These are phyloP conservation scores for Phytophthora lateralis DNA, from an alignment of 352 stramenopile species.

Conservation along the genomic window DNA sequence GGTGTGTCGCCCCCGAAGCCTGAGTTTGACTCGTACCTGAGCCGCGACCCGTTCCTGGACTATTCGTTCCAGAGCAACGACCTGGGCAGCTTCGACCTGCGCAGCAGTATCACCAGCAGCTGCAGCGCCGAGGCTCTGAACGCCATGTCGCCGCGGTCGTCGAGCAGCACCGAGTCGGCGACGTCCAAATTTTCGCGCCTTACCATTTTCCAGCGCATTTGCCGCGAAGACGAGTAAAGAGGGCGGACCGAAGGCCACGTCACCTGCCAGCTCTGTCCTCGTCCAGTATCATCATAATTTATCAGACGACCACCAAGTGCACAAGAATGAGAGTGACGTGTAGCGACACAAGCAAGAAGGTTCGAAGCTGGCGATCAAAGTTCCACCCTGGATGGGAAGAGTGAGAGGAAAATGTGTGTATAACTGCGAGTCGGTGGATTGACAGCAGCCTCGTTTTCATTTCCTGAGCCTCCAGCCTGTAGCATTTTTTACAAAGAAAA, in stretches of 20 bases:
- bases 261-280: conserved; percentile 19
- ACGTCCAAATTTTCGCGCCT: conserved; percentile 70
- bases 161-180: conserved; percentile 39
- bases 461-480: conserved; percentile 34
- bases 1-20: conserved; percentile 27
- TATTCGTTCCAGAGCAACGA: conserved; percentile 49
- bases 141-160: conserved; percentile 38
- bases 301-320: conserved; percentile 44
- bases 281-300: conserved; percentile 50
- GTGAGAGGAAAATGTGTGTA: conserved; percentile 43
- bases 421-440: conserved; percentile 45
- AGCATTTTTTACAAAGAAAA: conserved; percentile 44
- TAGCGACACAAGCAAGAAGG: conserved; percentile 28
- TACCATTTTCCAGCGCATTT: conserved; percentile 86
- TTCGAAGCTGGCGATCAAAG: conserved; percentile 15
- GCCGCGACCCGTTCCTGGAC: conserved; percentile 57
- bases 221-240: conserved; percentile 65
- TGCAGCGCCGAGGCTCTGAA: conserved; percentile 44
- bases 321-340: conserved; percentile 32
- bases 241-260: conserved; percentile 6
- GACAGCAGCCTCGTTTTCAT: conserved; percentile 36
- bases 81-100: conserved; percentile 29
- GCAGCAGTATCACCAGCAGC: conserved; percentile 32
- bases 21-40: conserved; percentile 49
- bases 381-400: conserved; percentile 38